These are phyloP conservation scores for Paraurostyla sp. DNA, from an alignment of 73 alveolate species.

Conservation along the genomic window DNA sequence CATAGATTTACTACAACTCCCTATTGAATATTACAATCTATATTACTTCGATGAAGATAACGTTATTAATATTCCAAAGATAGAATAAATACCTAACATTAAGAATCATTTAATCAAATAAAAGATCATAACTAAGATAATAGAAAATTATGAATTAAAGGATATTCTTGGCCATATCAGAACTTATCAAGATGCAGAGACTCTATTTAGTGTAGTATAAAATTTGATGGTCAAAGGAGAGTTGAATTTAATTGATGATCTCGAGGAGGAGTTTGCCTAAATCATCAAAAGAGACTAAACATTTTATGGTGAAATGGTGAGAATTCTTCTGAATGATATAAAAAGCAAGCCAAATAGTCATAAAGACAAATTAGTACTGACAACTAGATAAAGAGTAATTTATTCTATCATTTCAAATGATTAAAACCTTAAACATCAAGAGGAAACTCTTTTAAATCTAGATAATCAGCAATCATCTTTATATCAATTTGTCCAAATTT, in stretches of 20 bases:
- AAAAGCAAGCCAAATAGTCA: not conserved
- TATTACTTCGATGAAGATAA: constrained; percentile 33
- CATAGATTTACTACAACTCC: not conserved
- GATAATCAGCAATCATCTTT: not conserved
- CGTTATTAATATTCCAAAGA: not conserved
- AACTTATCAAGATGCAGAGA: not conserved
- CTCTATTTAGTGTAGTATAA: not conserved
- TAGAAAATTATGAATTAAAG: not conserved
- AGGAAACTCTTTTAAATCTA: not conserved
- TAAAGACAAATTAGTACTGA: too few relatives aligned
- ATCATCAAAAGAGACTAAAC: not conserved
- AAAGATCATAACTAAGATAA: not conserved
- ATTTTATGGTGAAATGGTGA: not conserved
- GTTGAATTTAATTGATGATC: not conserved
- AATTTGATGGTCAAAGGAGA: not conserved
- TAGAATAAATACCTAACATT: not conserved
- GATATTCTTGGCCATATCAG: not conserved
- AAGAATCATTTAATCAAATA: not conserved
- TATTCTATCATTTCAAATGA: not conserved
- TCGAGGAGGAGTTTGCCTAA: not conserved
- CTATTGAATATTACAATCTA: not conserved
- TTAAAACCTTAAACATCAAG: not conserved
- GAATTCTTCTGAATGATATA: not conserved
- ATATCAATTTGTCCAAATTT: not conserved
- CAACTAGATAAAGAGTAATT: not conserved